A percentile compares a stretch with the other conserved stretches of the same genome.
Conservation (phyloP, 2,329 filamentous ascomycete genomes). For the Macroventuria anomochaeta region DNA sequence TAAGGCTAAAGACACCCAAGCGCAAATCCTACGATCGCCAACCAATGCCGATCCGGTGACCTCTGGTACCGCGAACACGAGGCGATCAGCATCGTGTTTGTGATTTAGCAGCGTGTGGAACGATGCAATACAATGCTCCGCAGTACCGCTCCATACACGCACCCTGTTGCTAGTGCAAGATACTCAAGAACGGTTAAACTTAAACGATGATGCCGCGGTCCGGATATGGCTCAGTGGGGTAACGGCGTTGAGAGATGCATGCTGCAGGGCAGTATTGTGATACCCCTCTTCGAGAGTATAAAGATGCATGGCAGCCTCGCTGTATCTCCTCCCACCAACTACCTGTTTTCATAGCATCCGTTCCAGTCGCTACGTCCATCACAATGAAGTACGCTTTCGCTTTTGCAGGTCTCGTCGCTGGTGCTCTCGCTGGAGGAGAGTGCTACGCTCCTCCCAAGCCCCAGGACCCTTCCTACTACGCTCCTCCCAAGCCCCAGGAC, state of each 20-base stretch:
- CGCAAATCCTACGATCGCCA: not conserved
- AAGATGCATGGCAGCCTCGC: constrained; percentile 10
- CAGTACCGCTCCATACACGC: constrained; percentile 1
- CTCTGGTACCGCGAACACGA: constrained; percentile 11
- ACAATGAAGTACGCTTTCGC: constrained; percentile 47
- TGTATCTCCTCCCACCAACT: not conserved
- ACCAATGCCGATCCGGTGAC: constrained; percentile 10
- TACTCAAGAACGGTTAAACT: not conserved
- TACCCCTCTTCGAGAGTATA: constrained; percentile 6
- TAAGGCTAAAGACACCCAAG: constrained; percentile 12
- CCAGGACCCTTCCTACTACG: too few relatives aligned
- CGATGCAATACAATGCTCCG: constrained; percentile 18
- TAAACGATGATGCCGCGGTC: constrained; percentile 5
- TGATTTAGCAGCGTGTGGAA: constrained; percentile 11
- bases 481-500: too few relatives aligned
- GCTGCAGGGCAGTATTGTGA: not conserved
- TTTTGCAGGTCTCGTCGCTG: constrained; percentile 37
- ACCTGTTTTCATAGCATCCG: not conserved
- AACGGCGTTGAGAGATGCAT: not conserved
- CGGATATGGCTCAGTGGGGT: not conserved
- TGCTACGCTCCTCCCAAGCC: constrained; percentile 17
- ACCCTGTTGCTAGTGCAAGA: constrained; percentile 1
- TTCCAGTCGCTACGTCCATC: constrained; percentile 6
- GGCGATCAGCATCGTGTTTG: constrained; percentile 23
- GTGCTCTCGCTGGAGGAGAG: constrained; percentile 27